A percentile compares a stretch with the other conserved stretches of the same genome.
Evolutionary conservation across 495 filamentous ascomycete species (phyloP).

Genomic region (Penicillium robsamsonii): DNA sequence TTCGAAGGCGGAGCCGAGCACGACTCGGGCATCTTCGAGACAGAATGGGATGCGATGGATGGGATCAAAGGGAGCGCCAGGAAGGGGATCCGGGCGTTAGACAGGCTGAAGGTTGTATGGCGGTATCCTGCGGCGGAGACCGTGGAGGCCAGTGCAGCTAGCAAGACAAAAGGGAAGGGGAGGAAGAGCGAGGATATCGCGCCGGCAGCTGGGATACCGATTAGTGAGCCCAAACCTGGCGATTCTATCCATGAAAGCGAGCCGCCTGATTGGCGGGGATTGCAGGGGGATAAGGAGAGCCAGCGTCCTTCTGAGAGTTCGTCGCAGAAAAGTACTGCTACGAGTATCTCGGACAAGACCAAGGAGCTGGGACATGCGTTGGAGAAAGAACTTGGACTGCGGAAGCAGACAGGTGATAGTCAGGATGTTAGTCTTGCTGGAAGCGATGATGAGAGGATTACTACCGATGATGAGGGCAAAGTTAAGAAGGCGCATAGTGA

Average conservation of each 20-base stretch:
- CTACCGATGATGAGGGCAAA: constrained; percentile 16
- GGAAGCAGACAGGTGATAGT: constrained; percentile 59
- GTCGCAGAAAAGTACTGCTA: constrained; percentile 11
- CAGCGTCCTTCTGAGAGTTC: not conserved
- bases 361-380: constrained; percentile 24
- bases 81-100: constrained; percentile 79
- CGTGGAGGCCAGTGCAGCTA: constrained; percentile 5
- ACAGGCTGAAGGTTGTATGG: constrained; percentile 89
- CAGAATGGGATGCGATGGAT: constrained; percentile 65
- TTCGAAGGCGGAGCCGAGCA: constrained; percentile 79
- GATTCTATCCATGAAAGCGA: constrained; percentile 64
- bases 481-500: constrained; percentile 14
- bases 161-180: constrained; percentile 17
- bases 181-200: constrained; percentile 17
- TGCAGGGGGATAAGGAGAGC: constrained; percentile 6
- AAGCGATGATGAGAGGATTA: constrained; percentile 49
- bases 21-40: constrained; percentile 60
- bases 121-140: constrained; percentile 37
- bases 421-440: constrained; percentile 64
- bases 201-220: constrained; percentile 35
- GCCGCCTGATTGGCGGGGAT: constrained; percentile 71
- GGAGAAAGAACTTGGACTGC: constrained; percentile 63
- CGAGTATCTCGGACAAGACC: constrained; percentile 3
- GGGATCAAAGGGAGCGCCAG: constrained; percentile 75
- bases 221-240: constrained; percentile 58